Evolutionary conservation across 176 grass and related monocot genomes (phyloP), one percentile per base, ranked within the genome.

Genomic region (Tillandsia fasciculata): DNA sequence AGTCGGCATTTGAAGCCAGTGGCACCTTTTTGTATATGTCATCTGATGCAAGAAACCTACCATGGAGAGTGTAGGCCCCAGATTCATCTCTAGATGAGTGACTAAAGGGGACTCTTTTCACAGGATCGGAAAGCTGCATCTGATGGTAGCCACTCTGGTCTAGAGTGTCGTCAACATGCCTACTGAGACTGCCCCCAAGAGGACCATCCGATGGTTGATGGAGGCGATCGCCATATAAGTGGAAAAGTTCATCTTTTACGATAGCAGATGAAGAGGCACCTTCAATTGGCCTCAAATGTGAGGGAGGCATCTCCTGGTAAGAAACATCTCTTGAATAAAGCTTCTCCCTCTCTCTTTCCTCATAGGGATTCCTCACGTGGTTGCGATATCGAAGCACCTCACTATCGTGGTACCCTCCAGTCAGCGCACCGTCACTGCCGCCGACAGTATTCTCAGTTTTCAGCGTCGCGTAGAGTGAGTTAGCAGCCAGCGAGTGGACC

Each of bases 261-360:
- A 74, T 74, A 50, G 68, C 68, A 12, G 83, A 78, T 84, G 83
- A 75, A 52, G 83, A 88, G 68, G 83, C 66, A 26, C 79, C 86
- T 64, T 73, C 80, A 73, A 76, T 74, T 3, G 52, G 49, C 69
- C 88, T 87, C 76, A 68, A 68, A 12, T 76, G 74, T 68, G 29
- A 61, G 53, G 77, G 24, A 15, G 48, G 18, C 12, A 72, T 52
- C 51, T 67, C 66, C 20, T 75, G 71, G 73, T 24, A 79, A 70
- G 72, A 63, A 3, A 56, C 47, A 17, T 69, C 86, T 74, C 77
- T 89, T 3, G 70, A 73, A 64, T 82, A 87, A 70, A 48, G 27
- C 48, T 49, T 86, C 69, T 81, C 83, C 11, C 61, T 70, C 64
- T 81, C 77, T 76, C 28, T 65, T 49, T 79, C 77, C 61, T 79